Evolutionary conservation across 805 yeast genomes (phyloP).

Genomic region (Cyberlindnera nakhonratchasimensis): DNA sequence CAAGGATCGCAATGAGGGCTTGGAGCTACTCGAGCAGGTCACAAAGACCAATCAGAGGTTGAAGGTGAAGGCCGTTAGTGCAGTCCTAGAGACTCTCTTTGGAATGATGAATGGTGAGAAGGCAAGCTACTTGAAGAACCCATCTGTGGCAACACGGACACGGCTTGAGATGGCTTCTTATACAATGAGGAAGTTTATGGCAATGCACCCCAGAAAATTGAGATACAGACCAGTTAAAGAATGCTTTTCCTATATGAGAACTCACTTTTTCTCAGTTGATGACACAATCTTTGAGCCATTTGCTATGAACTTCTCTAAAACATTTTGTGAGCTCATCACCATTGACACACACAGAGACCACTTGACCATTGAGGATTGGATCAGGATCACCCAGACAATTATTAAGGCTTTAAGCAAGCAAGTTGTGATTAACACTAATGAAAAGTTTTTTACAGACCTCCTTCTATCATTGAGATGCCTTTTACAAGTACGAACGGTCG

Average conservation of each 20-base stretch:
- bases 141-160: slow-evolving; percentile 28
- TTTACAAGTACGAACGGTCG: slow-evolving; percentile 26
- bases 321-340: slow-evolving; percentile 27
- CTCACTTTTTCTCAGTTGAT: slow-evolving; percentile 13
- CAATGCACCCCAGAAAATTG: slow-evolving; percentile 11
- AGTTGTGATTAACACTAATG: slow-evolving; percentile 14
- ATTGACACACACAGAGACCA: slow-evolving; percentile 22
- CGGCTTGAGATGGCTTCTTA: slow-evolving; percentile 34
- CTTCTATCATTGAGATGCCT: slow-evolving; percentile 25
- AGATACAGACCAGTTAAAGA: slow-evolving; percentile 18
- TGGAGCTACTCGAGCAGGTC: slow-evolving; percentile 36
- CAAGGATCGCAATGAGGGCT: slow-evolving; percentile 52
- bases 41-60: slow-evolving; percentile 22
- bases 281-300: slow-evolving; percentile 28
- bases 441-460: slow-evolving; percentile 29
- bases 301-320: slow-evolving; percentile 29
- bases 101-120: slow-evolving; percentile 36
- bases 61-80: slow-evolving; percentile 24
- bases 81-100: slow-evolving; percentile 29
- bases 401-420: slow-evolving; percentile 16
- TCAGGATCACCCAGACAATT: slow-evolving; percentile 6
- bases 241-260: slow-evolving; percentile 11
- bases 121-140: slow-evolving; percentile 26
- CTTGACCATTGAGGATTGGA: slow-evolving; percentile 20
- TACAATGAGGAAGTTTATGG: slow-evolving; percentile 27